Base-by-base conservation (phyloP, 2,329 filamentous ascomycete species). In the Aureobasidium musti region DNA sequence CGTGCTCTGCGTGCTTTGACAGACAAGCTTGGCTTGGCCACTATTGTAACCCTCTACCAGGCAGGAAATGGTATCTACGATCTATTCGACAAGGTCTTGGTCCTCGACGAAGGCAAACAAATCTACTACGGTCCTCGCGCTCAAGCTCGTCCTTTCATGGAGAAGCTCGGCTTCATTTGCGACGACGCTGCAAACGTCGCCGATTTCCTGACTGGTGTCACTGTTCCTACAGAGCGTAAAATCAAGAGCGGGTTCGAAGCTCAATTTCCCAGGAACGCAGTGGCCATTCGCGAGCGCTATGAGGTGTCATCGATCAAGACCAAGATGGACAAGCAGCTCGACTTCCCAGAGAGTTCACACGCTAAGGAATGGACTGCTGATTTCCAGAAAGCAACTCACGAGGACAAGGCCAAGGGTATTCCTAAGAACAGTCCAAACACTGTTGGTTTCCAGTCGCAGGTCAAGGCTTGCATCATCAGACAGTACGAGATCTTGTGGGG, bases 1-100 rank as follows among this genome's bases (percentile, higher is more conserved):
- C 86, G 85, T 71, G 83, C 85, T 1, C 76, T 90, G n/a, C 80
- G 88, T 8, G 83, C 85, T 5, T 80, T 89, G 82, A 89, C 87
- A 0, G 86, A 90, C 68, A 81, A 87, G 1, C 77, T 86, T 4
- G 85, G 86, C 0, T 77, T 88, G 4, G 79, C 86, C 0, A 83
- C 86, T 0, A 85, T 89, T 54, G 85, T 89, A 14, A 88, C 87
- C 0, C 79, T 90, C 0, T 91, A 91, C 73, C 89, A 91, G 72
- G 88, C 89, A 3, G 86, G 87, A 6, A 89, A 91, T 65, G 86
- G 84, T 28, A 90, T 91, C 67, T 90, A 89, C 73, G 79, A 89
- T 30, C 80, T 87, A 0, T 90, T 91, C 73, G 87, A 91, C 73
- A 91, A 90, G 72, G 87, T 90, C 0, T 79, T 90, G 0, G 83